Conservation (phyloP, 2,329 filamentous ascomycete genomes). For the Chaetomiaceae sp. region DNA sequence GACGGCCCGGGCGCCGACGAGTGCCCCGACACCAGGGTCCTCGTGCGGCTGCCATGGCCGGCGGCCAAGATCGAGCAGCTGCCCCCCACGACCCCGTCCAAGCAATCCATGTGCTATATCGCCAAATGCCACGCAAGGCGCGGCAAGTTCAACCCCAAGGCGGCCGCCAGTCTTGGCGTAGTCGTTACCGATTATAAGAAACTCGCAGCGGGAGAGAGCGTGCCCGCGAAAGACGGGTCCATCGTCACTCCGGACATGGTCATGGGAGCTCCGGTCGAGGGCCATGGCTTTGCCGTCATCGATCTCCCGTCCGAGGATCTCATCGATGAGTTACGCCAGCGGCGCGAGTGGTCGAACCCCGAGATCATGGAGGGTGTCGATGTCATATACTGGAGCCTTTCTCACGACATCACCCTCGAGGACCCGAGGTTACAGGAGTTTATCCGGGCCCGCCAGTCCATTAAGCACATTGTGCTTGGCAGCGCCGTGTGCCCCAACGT, state of each 20-base stretch:
- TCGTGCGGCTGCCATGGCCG: conserved; percentile 76
- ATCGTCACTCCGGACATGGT: conserved; percentile 85
- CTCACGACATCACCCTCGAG: conserved; percentile 52
- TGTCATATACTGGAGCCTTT: conserved; percentile 77
- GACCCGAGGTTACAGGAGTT: conserved; percentile 61
- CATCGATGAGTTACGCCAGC: conserved; percentile 62
- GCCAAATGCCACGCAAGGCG: conserved; percentile 70
- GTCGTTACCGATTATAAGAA: conserved; percentile 50
- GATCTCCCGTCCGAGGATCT: conserved; percentile 72
- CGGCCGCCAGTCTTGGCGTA: conserved; percentile 63
- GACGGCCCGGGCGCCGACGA: conserved; percentile 55
- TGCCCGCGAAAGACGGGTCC: conserved; percentile 60
- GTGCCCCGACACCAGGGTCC: conserved; percentile 63
- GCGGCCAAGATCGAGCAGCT: conserved; percentile 60
- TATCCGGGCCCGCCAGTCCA: conserved; percentile 54
- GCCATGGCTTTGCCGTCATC: conserved; percentile 71
- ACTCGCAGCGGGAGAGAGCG: conserved; percentile 60
- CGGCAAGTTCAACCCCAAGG: conserved; percentile 70
- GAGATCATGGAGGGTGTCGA: conserved; percentile 63
- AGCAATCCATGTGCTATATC: conserved; percentile 78
- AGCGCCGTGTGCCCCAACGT: conserved; percentile 71
- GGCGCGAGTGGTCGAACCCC: conserved; percentile 66
- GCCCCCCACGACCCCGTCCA: conserved; percentile 62
- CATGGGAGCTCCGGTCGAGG: conserved; percentile 60
- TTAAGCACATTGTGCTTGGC: conserved; percentile 75